These are phyloP conservation scores for Phytomonas serpens DNA, from an alignment of 208 protist species.

Conservation along the genomic window DNA sequence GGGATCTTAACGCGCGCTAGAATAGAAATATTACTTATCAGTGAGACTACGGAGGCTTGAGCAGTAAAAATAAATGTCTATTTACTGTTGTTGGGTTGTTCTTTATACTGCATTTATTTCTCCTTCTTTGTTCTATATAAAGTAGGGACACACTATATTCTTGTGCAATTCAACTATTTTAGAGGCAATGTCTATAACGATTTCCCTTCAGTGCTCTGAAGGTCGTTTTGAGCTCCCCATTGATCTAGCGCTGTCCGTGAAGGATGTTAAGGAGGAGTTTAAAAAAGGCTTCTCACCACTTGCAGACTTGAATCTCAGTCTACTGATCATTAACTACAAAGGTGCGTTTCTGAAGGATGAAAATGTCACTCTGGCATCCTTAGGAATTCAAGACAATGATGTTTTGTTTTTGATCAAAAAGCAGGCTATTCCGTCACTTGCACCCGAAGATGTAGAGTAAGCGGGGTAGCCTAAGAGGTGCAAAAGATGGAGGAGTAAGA, in stretches of 20 bases:
- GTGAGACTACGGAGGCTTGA: background rate
- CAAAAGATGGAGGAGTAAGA: too few relatives aligned
- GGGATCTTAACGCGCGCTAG: background rate
- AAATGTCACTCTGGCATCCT: slow-evolving; percentile 21
- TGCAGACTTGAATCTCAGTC: slow-evolving; percentile 42
- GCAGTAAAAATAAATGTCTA: slow-evolving; percentile 5
- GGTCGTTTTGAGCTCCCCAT: slow-evolving; percentile 42
- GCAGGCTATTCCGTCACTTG: background rate
- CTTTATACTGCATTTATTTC: slow-evolving; percentile 7
- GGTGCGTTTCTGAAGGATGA: slow-evolving; percentile 35
- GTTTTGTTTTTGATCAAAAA: slow-evolving; percentile 21
- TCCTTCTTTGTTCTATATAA: slow-evolving; percentile 11
- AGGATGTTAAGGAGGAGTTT: slow-evolving; percentile 32
- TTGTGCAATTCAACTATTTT: background rate
- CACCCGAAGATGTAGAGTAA: background rate
- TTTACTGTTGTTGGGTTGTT: slow-evolving; percentile 2
- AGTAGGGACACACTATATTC: background rate
- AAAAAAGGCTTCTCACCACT: slow-evolving; percentile 17
- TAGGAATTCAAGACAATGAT: slow-evolving; percentile 19
- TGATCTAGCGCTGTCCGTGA: slow-evolving; percentile 24
- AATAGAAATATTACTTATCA: background rate
- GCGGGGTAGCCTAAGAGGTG: background rate
- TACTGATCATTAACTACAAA: slow-evolving; percentile 32
- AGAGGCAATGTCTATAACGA: slow-evolving; percentile 12
- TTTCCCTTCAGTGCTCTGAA: slow-evolving; percentile 54